Evolutionary conservation across 495 filamentous ascomycete species (phyloP).

Genomic region (Letharia lupina): DNA sequence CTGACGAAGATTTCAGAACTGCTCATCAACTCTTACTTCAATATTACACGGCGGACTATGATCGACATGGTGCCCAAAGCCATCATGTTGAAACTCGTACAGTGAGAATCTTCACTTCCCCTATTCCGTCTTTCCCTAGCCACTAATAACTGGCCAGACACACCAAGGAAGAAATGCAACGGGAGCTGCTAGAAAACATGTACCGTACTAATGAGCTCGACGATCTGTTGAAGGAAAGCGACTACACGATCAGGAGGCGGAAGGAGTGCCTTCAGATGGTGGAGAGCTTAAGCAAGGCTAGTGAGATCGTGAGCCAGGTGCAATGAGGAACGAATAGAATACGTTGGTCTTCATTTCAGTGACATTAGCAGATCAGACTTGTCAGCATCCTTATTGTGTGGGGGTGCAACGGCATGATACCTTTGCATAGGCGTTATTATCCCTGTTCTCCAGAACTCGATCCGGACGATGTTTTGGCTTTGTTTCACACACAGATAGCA

Average conservation of each 20-base stretch:
- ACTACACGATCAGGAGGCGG: constrained; percentile 87
- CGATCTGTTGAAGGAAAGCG: constrained; percentile 92
- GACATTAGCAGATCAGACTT: background rate
- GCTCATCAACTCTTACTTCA: constrained; percentile 93
- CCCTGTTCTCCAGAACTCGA: background rate
- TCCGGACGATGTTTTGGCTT: background rate
- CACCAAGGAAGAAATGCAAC: constrained; percentile 98
- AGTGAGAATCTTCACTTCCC: constrained; percentile 48
- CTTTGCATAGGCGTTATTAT: background rate
- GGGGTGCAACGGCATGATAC: constrained; percentile 2
- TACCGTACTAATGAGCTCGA: constrained; percentile 85
- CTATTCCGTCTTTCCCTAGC: background rate
- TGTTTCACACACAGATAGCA: background rate
- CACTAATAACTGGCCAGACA: constrained; percentile 45
- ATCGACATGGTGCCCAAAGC: constrained; percentile 99
- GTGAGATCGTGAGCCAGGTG: constrained; percentile 94
- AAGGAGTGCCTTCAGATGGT: constrained; percentile 99
- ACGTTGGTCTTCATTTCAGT: background rate
- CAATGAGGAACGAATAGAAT: constrained; percentile 47
- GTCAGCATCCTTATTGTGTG: background rate
- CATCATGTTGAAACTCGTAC: constrained; percentile 94
- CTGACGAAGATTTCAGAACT: constrained; percentile 53
- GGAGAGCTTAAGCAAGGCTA: constrained; percentile 76
- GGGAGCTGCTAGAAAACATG: constrained; percentile 95
- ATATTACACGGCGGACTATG: constrained; percentile 96